A percentile compares a stretch with the other conserved stretches of the same genome.
These are phyloP conservation scores for Thraustochytrium sp. DNA, from an alignment of 352 stramenopile species.

Conservation along the genomic window DNA sequence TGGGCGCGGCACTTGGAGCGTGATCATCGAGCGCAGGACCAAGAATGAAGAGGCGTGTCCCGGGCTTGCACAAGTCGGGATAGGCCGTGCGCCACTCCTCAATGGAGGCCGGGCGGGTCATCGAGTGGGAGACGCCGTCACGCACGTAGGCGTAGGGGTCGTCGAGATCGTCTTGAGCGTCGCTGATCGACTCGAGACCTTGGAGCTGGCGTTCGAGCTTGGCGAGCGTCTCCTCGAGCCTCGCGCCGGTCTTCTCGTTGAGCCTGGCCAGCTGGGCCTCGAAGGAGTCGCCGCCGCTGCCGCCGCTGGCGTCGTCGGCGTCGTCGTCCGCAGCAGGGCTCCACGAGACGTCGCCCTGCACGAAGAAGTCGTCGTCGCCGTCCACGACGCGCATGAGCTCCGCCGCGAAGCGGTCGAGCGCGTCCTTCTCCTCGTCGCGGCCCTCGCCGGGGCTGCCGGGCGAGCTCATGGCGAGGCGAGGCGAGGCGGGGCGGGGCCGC, in stretches of 20 bases:
- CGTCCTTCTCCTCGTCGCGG: neutral
- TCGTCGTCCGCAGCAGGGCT: neutral
- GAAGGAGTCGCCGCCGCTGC: neutral
- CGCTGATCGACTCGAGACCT: neutral
- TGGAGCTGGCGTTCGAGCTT: neutral
- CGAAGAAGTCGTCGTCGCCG: neutral
- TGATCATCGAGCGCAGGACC: too few relatives aligned
- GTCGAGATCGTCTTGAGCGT: neutral
- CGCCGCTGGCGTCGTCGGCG: neutral
- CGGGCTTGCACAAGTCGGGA: neutral
- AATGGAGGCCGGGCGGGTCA: neutral
- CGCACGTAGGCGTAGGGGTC: neutral
- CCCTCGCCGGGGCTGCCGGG: neutral
- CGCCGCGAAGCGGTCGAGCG: neutral
- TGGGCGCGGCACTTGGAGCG: too few relatives aligned
- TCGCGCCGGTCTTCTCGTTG: neutral
- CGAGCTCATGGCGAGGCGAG: too few relatives aligned
- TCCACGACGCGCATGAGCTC: neutral
- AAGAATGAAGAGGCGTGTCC: neutral
- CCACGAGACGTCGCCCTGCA: neutral
- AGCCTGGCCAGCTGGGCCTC: neutral
- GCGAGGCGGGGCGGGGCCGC: too few relatives aligned
- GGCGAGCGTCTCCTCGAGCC: neutral
- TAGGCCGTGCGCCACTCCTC: conserved; percentile 3
- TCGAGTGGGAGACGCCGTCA: neutral